Evolutionary conservation across 768 basidiomycete genomes (phyloP), one percentile per base, ranked within the genome.

Genomic region (Tricholomella constricta): DNA sequence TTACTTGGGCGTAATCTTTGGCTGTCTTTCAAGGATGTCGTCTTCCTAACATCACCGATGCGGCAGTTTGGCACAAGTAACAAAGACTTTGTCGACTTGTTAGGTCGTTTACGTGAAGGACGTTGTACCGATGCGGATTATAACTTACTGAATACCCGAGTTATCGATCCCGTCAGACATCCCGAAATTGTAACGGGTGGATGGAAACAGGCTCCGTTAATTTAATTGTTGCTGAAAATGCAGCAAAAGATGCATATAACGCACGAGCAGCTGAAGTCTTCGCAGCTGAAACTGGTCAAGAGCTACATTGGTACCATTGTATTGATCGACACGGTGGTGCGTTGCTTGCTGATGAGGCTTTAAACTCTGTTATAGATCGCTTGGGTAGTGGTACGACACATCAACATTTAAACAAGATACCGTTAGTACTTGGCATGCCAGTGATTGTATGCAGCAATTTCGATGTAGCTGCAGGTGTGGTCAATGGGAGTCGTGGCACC

Each of bases 271-370:
- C 46, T 2, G 3, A 23, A 10, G 37, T 34, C 10, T 60, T 50
- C 34, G 27, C 41, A 2, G 15, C 25, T 12, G 22, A 43, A 3
- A 50, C 25, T 1, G 37, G 35, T 8, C 46, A 47, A 6, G 9
- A 11, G 2, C 15, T 56, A 22, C 52, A 60, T 37, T 57, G 52
- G 59, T 60, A 60, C 27, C 45, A 54, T 35, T 22, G 52, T 12
- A 2, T n/a, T 2, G 59, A 60, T 35, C 6, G 22, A 5, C 25
- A n/a, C 2, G 25, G 27, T 12, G 3, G 8, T n/a, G n/a, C n/a
- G n/a, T n/a, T n/a, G n/a, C n/a, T n/a, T n/a, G n/a, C n/a, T n/a
- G n/a, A n/a, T n/a, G n/a, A n/a, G n/a, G n/a, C n/a, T n/a, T n/a
- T n/a, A n/a, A n/a, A n/a, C n/a, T n/a, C n/a, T n/a, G n/a, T n/a